These are phyloP conservation scores for Leccinum disarticulatum DNA, from an alignment of 768 basidiomycete species.

Conservation along the genomic window DNA sequence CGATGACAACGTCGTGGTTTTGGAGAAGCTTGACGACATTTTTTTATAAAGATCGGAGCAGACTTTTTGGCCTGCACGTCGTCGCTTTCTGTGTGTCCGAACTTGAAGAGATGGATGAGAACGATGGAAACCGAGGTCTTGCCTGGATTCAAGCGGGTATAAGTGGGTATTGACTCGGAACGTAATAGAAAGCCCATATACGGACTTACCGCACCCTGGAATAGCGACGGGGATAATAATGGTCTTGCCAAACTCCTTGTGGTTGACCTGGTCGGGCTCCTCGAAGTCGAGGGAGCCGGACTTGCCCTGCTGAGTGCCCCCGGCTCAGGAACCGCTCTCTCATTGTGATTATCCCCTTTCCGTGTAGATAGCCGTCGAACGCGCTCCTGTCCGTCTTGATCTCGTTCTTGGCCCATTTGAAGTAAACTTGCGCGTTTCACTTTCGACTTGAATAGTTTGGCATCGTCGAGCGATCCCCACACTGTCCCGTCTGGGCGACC, in stretches of 20 bases:
- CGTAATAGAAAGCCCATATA: neutral
- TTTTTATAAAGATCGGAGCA: no score
- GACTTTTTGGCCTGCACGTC: no score
- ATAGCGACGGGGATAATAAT: constrained; percentile 87
- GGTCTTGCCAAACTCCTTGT: constrained; percentile 59
- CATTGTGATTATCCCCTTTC: constrained; percentile 83
- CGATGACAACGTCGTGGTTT: no score
- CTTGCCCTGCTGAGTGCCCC: constrained; percentile 49
- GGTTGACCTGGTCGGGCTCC: constrained; percentile 16
- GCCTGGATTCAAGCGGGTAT: constrained; percentile 43
- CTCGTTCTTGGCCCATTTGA: constrained; percentile 79
- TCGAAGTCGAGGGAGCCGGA: constrained; percentile 30
- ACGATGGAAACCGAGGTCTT: constrained; percentile 77
- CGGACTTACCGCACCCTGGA: constrained; percentile 81
- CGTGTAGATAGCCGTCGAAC: constrained; percentile 65
- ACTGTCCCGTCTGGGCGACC: constrained; percentile 65
- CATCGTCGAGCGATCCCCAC: constrained; percentile 47
- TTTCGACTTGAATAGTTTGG: constrained; percentile 58
- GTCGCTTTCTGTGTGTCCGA: no score
- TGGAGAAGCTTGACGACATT: no score
- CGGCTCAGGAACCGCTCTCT: constrained; percentile 78
- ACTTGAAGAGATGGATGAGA: no score
- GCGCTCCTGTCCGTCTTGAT: constrained; percentile 57
- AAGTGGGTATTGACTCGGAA: no score
- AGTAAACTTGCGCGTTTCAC: constrained; percentile 74